Base-by-base conservation (phyloP, 176 grass and related monocot species). In the Cenchrus purpureus region DNA sequence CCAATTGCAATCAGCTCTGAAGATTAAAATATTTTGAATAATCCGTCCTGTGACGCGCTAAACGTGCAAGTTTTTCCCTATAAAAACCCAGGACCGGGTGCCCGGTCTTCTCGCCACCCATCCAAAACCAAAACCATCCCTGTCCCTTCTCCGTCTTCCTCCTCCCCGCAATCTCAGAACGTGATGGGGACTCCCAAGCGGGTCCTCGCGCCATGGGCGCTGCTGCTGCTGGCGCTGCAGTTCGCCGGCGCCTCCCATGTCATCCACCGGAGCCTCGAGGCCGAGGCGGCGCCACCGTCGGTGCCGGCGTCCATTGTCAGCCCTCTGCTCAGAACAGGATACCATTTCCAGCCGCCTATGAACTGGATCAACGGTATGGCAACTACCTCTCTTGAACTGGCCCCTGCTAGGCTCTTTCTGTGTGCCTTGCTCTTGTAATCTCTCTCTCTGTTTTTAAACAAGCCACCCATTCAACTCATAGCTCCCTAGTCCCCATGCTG, bases 311-410 rank as follows among this genome's bases (percentile, higher is more conserved):
- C 90, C 75, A 77, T 89, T 83, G 80, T 89, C 20, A 79, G 53
- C 86, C 81, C 92, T 52, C 42, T 87, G 31, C 71, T 92, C 19
- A 83, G 77, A 68, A 82, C 87, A 0, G 90, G 69, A 4, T 95
- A 88, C 16, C 92, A 95, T 44, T 95, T 95, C 82, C 89, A 89
- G 85, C 92, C 92, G 13, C 90, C 90, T 0, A 85, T 0, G 48
- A 89, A 95, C 63, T 95, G 90, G 90, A 95, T 95, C 71, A 95
- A 95, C 86, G 92, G 92, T 92, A 88, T 4, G 68, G 25, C 48
- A 45, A 22, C 74, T 66, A 34, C 14, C 8, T 63, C 48, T 57
- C 20, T 63, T 62, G 68, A 44, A 43, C 76, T 43, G 11, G 49
- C 19, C 2, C 44, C 60, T 50, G 25, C 32, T 71, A 15, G 37